Evolutionary conservation across 148 eudicot species (phyloP).

Genomic region (Cornus kousa): DNA sequence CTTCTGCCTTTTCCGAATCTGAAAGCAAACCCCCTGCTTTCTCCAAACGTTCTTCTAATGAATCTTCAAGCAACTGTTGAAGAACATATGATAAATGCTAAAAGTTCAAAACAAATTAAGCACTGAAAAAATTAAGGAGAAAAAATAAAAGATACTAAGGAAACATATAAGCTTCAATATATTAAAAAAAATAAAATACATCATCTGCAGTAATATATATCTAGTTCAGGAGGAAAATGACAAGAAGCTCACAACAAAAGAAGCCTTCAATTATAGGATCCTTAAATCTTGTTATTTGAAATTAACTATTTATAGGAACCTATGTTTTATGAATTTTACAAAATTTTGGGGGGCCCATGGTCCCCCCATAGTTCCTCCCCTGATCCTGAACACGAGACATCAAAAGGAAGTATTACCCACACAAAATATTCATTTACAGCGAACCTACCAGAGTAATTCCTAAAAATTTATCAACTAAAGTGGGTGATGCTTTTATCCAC

Average conservation of each 20-base stretch:
- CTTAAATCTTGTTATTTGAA: too few relatives aligned
- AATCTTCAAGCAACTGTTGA: conserved; percentile 81
- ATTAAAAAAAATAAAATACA: background rate
- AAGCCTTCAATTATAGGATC: background rate
- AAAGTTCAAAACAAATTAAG: conserved; percentile 4
- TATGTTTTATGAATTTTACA: too few relatives aligned
- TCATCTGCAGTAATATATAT: too few relatives aligned
- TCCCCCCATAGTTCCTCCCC: too few relatives aligned
- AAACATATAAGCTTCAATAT: background rate
- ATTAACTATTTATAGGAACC: too few relatives aligned
- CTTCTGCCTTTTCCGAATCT: conserved; percentile 81
- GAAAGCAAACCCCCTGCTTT: conserved; percentile 61
- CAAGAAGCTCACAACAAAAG: background rate
- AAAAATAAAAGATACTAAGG: background rate
- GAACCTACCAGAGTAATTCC: background rate
- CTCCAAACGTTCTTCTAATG: conserved; percentile 86
- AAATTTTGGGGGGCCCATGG: too few relatives aligned
- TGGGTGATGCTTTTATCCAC: background rate
- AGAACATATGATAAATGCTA: conserved; percentile 16
- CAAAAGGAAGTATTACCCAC: background rate
- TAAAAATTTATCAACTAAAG: background rate
- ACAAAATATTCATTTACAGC: background rate
- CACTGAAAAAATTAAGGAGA: background rate
- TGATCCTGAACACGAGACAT: background rate
- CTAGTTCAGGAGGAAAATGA: background rate